Base-by-base conservation (phyloP, 2,329 filamentous ascomycete genomes). In the Alternaria sp. region DNA sequence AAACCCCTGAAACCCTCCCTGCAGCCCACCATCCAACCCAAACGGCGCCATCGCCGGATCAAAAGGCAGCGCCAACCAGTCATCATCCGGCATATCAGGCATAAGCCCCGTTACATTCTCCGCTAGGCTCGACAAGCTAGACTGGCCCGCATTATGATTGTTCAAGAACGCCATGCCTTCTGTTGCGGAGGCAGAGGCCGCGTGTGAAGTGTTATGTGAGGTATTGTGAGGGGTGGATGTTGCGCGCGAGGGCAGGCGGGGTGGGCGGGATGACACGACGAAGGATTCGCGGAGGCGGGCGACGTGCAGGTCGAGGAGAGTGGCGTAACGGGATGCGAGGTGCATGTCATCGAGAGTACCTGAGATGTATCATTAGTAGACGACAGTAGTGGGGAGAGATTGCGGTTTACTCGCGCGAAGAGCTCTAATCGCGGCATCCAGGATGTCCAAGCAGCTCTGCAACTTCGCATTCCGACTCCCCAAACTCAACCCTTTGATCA, bases 291-390 rank as follows among this genome's bases (percentile, higher is more conserved):
- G 74, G 9, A 80, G 68, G 15, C 77, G 74, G 7, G 77, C 72
- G n/a, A 80, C 77, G 55, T 80, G 77, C 1, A 77, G 50, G 21
- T 85, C 84, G 11, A 86, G 73, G 3, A 86, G 76, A 0, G 82
- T 83, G 5, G 84, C 84, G 67, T 85, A 86, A 21, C 84, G 79
- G 4, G 83, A 83, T 10, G 83, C 84, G 5, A 86, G 75, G 67
- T 86, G 84, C 66, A 86, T 85, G 61, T 86, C 84, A 57, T 86
- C 84, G 3, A 85, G 69, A 0, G 83, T 81, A 58, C 83, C 71
- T n/a, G n/a, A n/a, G n/a, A n/a, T n/a, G n/a, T n/a, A n/a, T n/a
- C n/a, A n/a, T n/a, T n/a, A n/a, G n/a, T n/a, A n/a, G n/a, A n/a
- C n/a, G n/a, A n/a, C n/a, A n/a, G n/a, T n/a, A n/a, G n/a, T n/a